Percentiles rank a stretch among this genome's conserved stretches.
These are phyloP conservation scores for Podaxis pistillaris DNA, from an alignment of 768 basidiomycete species.

Conservation along the genomic window DNA sequence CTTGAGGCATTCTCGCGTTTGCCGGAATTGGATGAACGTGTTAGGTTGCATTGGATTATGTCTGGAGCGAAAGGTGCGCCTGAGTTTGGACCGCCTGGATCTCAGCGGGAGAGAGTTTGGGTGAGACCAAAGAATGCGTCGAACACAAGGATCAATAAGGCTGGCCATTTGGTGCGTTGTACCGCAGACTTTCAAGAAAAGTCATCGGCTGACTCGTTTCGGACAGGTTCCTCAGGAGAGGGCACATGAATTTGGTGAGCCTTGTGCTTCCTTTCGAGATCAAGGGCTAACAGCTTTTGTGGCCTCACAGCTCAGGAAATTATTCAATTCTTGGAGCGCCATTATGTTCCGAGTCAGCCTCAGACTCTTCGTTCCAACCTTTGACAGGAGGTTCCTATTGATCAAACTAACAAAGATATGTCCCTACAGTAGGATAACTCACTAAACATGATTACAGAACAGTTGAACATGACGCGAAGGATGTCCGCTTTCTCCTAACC, in stretches of 20 bases:
- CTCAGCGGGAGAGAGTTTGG: conserved; percentile 41
- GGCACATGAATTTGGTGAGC: conserved; percentile 27
- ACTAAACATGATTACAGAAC: background rate
- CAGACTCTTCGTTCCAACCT: background rate
- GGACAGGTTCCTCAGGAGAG: conserved; percentile 40
- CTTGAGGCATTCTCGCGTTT: conserved; percentile 41
- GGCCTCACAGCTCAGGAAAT: background rate
- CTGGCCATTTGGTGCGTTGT: conserved; percentile 42
- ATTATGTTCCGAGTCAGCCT: background rate
- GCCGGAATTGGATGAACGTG: conserved; percentile 41
- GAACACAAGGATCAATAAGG: conserved; percentile 35
- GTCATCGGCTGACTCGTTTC: background rate
- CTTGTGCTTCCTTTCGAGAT: background rate
- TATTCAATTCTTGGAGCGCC: background rate
- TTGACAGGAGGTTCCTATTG: background rate
- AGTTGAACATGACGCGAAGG: background rate
- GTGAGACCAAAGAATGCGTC: conserved; percentile 37
- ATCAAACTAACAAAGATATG: background rate
- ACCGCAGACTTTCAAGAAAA: background rate
- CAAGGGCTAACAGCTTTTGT: background rate
- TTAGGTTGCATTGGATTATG: conserved; percentile 54
- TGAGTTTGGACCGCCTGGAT: conserved; percentile 37
- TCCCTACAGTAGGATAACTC: background rate
- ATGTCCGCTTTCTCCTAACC: background rate
- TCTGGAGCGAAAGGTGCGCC: conserved; percentile 38